Evolutionary conservation across 148 eudicot species (phyloP).

Genomic region (Fagopyrum homotropicum): DNA sequence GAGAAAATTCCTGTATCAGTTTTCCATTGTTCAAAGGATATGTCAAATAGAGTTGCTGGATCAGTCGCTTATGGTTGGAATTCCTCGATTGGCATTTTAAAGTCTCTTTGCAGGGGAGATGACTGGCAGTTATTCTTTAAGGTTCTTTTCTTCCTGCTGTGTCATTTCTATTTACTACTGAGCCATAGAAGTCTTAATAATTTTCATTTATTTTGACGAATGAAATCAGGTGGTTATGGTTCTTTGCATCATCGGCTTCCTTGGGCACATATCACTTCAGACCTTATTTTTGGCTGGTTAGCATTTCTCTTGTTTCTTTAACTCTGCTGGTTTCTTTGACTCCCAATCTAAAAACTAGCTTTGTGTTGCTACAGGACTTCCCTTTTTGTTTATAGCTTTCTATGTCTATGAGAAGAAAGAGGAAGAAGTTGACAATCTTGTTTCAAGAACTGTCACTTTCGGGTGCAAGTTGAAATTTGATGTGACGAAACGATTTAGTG

Average conservation of each 20-base stretch:
- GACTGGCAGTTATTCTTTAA: constrained; percentile 34
- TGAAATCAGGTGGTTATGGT: constrained; percentile 49
- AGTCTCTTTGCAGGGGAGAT: constrained; percentile 63
- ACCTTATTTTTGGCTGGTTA: constrained; percentile 51
- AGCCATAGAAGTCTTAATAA: neutral
- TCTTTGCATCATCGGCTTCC: constrained; percentile 40
- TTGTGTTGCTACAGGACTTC: constrained; percentile 30
- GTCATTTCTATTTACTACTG: neutral
- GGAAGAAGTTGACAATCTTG: constrained; percentile 51
- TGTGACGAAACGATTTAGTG: constrained; percentile 12
- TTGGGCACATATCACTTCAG: constrained; percentile 54
- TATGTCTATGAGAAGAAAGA: constrained; percentile 65
- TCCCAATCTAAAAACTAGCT: neutral
- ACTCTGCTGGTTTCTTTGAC: neutral
- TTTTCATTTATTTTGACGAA: constrained; percentile 4
- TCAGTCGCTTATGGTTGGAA: constrained; percentile 63
- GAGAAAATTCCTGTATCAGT: constrained; percentile 69
- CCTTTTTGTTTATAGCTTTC: constrained; percentile 42
- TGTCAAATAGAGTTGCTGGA: constrained; percentile 42
- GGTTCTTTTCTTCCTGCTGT: neutral
- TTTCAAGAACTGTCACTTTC: constrained; percentile 21
- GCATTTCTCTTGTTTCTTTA: constrained; percentile 10
- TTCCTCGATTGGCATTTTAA: constrained; percentile 40
- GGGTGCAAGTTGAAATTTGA: constrained; percentile 40
- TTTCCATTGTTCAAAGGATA: constrained; percentile 63